A percentile compares a stretch with the other conserved stretches of the same genome.
Evolutionary conservation across 495 filamentous ascomycete genomes (phyloP).

Genomic region (Symbiotaphrina buchneri): DNA sequence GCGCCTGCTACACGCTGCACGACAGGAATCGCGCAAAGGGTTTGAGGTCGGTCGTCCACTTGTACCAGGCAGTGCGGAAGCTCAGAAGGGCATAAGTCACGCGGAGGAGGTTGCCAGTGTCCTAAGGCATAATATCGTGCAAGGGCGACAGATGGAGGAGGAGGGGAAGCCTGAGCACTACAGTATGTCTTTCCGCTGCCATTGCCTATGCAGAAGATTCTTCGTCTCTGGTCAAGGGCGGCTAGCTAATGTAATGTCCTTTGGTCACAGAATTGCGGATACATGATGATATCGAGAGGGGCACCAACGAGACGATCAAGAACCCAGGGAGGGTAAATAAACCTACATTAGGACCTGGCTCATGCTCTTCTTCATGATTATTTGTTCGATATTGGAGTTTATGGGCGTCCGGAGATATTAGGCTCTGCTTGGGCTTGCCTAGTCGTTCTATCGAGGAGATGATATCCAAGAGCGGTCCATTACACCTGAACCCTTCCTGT

Average conservation of each 20-base stretch:
- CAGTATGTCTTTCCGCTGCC: no score
- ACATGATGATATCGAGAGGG: constrained; percentile 74
- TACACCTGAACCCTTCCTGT: no score
- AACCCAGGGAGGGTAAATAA: constrained; percentile 11
- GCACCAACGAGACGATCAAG: constrained; percentile 79
- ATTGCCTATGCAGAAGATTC: no score
- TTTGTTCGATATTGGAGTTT: no score
- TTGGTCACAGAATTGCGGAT: constrained; percentile 52
- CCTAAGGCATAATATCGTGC: constrained; percentile 67
- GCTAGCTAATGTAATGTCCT: no score
- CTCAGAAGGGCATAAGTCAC: constrained; percentile 34
- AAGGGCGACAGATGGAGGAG: constrained; percentile 33
- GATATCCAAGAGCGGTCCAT: no score
- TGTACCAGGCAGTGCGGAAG: constrained; percentile 24
- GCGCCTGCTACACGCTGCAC: constrained; percentile 42
- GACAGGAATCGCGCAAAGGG: constrained; percentile 36
- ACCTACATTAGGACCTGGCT: neutral
- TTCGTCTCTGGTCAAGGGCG: no score
- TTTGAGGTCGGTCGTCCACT: constrained; percentile 46
- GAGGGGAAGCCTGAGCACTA: constrained; percentile 33
- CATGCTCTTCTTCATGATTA: no score
- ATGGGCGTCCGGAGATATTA: no score
- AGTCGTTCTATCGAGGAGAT: no score
- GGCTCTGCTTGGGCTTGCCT: no score
- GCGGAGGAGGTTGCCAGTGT: constrained; percentile 69